phyloP scores from a whole-genome alignment of 2,329 filamentous ascomycete species.

The Xylariaceae sp. region DNA sequence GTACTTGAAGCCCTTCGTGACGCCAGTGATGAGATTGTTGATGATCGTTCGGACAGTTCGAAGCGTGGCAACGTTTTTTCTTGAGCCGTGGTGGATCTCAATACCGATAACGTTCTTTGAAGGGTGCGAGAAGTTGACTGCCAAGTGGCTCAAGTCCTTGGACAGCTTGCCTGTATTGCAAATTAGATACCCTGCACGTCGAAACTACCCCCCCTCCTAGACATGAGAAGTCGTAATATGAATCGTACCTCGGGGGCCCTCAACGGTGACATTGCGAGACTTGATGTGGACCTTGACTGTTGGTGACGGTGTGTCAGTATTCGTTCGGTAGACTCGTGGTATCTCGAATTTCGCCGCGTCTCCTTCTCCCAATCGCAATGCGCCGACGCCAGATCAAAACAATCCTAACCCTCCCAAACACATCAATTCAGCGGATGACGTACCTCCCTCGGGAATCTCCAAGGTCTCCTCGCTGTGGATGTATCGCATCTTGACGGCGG shows the following conservation, averaged over 20 bases:
- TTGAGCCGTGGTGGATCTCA: conserved; percentile 96
- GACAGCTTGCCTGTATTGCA: conserved; percentile 72
- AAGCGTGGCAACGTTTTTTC: conserved; percentile 97
- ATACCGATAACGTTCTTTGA: conserved; percentile 87
- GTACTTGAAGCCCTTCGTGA: conserved; percentile 99
- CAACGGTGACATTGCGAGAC: conserved; percentile 92
- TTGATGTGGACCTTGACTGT: conserved; percentile 98
- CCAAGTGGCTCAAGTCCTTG: conserved; percentile 95
- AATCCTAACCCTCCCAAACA: conserved; percentile 5
- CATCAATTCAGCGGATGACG: conserved; percentile 37
- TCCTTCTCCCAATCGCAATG: neutral
- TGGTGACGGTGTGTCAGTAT: conserved; percentile 33
- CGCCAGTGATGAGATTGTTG: conserved; percentile 97
- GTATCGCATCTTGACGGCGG: conserved; percentile 92
- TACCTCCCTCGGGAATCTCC: conserved; percentile 94
- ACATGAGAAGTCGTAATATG: conserved; percentile 4
- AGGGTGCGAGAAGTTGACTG: conserved; percentile 90
- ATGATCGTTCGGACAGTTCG: conserved; percentile 97
- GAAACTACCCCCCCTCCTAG: neutral
- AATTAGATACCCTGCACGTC: conserved; percentile 24
- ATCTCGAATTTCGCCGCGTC: conserved; percentile 4
- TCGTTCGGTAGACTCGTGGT: conserved; percentile 6
- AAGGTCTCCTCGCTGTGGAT: conserved; percentile 97
- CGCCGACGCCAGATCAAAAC: neutral
- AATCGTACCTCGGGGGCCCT: conserved; percentile 81